Evolutionary conservation across 1,284 basidiomycete species (phyloP).

Genomic region (Microstroma glucosiphilum): DNA sequence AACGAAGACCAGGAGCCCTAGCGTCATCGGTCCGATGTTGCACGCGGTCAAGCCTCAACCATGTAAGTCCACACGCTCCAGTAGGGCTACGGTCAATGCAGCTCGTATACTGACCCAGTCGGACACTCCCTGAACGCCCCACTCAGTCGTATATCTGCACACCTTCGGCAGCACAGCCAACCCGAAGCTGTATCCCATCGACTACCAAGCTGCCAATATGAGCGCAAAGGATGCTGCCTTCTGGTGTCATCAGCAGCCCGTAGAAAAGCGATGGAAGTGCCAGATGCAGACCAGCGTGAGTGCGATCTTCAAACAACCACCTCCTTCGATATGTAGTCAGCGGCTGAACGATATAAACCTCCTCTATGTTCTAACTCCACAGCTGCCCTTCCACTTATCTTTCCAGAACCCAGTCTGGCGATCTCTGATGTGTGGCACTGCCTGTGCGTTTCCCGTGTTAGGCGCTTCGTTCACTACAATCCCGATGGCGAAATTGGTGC

Average conservation of each 20-base stretch:
- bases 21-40: neutral
- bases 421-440: constrained; percentile 1
- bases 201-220: neutral
- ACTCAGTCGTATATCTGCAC: neutral
- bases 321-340: no score
- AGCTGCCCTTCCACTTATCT: constrained; percentile 7
- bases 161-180: constrained; percentile 4
- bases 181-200: constrained; percentile 1
- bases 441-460: neutral
- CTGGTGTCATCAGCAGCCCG: neutral
- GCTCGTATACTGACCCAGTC: neutral
- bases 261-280: neutral
- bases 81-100: neutral
- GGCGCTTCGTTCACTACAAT: neutral
- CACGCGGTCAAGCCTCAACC: neutral
- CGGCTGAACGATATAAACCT: neutral
- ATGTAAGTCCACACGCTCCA: neutral
- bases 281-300: constrained; percentile 7
- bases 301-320: neutral
- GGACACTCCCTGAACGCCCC: neutral
- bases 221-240: neutral
- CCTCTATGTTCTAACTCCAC: neutral
- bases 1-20: neutral
- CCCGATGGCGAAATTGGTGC: neutral
- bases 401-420: constrained; percentile 7